Conservation (phyloP, 805 yeast genomes). For the Diddensiella caesifluorescens region DNA sequence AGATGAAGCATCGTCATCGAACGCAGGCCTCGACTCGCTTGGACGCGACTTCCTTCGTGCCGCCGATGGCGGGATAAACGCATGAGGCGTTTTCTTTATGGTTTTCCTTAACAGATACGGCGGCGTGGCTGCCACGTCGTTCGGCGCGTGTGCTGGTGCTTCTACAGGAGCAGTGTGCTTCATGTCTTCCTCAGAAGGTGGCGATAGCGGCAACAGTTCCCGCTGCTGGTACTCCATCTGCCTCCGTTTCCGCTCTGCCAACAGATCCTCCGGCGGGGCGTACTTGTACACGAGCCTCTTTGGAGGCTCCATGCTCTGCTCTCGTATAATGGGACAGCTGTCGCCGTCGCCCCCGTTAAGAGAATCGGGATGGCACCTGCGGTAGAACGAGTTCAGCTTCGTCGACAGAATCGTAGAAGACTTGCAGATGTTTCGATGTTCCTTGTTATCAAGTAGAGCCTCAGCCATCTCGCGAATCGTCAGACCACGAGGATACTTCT, state of each 20-base stretch:
- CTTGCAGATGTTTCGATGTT: conserved; percentile 21
- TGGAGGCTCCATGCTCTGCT: conserved; percentile 26
- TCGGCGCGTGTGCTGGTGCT: neutral
- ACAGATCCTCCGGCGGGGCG: conserved; percentile 12
- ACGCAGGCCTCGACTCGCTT: neutral
- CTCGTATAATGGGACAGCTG: conserved; percentile 27
- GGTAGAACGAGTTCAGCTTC: conserved; percentile 30
- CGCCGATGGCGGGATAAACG: conserved; percentile 18
- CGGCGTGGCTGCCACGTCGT: conserved; percentile 4
- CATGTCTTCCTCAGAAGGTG: conserved; percentile 9
- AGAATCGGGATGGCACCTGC: conserved; percentile 26
- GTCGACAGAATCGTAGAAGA: conserved; percentile 32
- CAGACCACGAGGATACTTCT: conserved; percentile 25
- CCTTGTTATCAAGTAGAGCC: conserved; percentile 20
- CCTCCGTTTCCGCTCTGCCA: neutral
- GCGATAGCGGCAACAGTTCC: conserved; percentile 3
- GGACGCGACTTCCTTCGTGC: conserved; percentile 9
- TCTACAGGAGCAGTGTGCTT: neutral
- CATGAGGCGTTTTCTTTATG: conserved; percentile 22
- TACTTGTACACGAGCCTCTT: conserved; percentile 28
- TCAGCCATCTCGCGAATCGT: conserved; percentile 29
- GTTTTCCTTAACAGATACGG: conserved; percentile 19
- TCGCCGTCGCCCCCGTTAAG: conserved; percentile 14
- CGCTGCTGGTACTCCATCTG: neutral
- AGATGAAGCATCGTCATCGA: neutral